Evolutionary conservation across 2,329 filamentous ascomycete genomes (phyloP), one percentile per base, ranked within the genome.

Genomic region (Paracamarosporium sp.): DNA sequence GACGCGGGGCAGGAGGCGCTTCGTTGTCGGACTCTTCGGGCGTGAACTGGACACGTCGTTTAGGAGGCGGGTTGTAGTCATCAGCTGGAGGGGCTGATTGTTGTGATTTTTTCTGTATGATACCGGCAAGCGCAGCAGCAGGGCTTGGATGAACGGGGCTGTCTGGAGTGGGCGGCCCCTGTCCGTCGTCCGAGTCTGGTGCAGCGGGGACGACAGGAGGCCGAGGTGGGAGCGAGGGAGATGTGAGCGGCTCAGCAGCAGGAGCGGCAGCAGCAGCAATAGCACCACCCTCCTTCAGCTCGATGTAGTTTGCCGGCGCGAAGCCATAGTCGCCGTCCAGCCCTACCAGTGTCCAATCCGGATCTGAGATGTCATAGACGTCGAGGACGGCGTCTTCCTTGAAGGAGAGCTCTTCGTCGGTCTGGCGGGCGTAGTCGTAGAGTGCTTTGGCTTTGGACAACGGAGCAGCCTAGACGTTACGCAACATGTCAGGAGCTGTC

Each of bases 401-500:
- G 74, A 99, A 98, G 24, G 94, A 98, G 9, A 99, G 83, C 79
- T 99, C 95, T 78, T 99, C 95, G 73, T 99, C 95, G 24, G 95
- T 99, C 80, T 99, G 95, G 68, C 94, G 88, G 50, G 91, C 91
- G 77, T 99, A 99, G 77, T 99, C 95, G 81, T 94, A 99, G n/a
- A 98, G 86, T n/a, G 95, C 92, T 76, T 90, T 93, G 48, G 94
- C 95, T 65, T 89, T 84, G 60, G 86, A 82, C 60, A 86, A 78
- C 24, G 90, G 86, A 68, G 84, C 80, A 57, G 89, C 89, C 88
- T 92, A 31, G 36, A 31, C n/a, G 66, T 28, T 2, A 53, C 24
- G 28, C 20, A 40, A 20, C 8, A 17, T 24, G 44, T 57, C 50
- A 62, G 62, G 50, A 61, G 56, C 15, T 35, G 41, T 17, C 41